Percentiles rank a stretch among this genome's conserved stretches.
These are phyloP conservation scores for Aspergillus awamori DNA, from an alignment of 2,329 filamentous ascomycete genomes.

Conservation along the genomic window DNA sequence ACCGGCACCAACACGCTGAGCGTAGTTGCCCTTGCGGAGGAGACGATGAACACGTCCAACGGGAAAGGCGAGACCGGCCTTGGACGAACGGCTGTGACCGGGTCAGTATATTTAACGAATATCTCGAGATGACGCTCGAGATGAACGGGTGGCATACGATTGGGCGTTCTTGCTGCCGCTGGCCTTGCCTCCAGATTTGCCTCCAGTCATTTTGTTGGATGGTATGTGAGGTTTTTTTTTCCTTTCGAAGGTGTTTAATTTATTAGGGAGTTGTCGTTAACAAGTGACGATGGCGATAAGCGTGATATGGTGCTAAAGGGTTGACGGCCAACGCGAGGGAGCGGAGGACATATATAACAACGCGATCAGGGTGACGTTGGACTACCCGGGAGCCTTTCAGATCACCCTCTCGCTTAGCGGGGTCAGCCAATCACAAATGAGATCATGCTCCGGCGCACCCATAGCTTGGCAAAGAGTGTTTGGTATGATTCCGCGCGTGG, in stretches of 20 bases:
- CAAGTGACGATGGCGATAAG: slow-evolving; percentile 15
- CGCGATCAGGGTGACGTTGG: slow-evolving; percentile 48
- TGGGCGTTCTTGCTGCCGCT: slow-evolving; percentile 98
- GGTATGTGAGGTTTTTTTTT: slow-evolving; percentile 16
- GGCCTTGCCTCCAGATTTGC: slow-evolving; percentile 99
- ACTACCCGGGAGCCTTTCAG: slow-evolving; percentile 43
- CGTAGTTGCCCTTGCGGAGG: slow-evolving; percentile 98
- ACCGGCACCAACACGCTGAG: slow-evolving; percentile 98
- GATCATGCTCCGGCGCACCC: slow-evolving; percentile 34
- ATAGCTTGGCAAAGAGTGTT: slow-evolving; percentile 18
- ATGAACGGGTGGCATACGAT: slow-evolving; percentile 72
- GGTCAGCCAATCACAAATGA: slow-evolving; percentile 44
- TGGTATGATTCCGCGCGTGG: slow-evolving; percentile 18
- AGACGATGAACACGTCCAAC: slow-evolving; percentile 99
- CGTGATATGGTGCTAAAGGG: slow-evolving; percentile 32
- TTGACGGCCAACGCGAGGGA: slow-evolving; percentile 38
- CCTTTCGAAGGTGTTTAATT: slow-evolving; percentile 11
- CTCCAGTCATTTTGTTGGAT: slow-evolving; percentile 94
- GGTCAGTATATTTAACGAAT: not conserved
- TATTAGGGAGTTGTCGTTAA: not conserved
- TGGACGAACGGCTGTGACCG: slow-evolving; percentile 81
- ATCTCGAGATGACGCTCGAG: slow-evolving; percentile 15
- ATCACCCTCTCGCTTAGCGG: slow-evolving; percentile 51
- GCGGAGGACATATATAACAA: slow-evolving; percentile 48
- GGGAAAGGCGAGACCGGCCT: slow-evolving; percentile 98